phyloP scores from a whole-genome alignment of 2,329 filamentous ascomycete species.

The Tricladium varicosporioides region DNA sequence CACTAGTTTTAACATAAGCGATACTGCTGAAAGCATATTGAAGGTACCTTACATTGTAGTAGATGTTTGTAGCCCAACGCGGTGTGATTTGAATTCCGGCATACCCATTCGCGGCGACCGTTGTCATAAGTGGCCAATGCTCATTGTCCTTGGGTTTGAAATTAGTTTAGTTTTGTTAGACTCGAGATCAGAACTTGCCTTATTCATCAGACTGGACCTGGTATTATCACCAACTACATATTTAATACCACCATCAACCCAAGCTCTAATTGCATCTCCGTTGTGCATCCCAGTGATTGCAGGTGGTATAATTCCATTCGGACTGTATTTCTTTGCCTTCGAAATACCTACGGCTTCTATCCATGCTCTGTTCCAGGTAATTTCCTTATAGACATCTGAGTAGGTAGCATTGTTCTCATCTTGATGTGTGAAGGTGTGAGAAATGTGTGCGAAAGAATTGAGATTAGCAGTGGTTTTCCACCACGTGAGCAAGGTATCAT shows the following conservation, averaged over 20 bases:
- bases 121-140: constrained; percentile 56
- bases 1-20: background rate
- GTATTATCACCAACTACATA: constrained; percentile 63
- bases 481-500: constrained; percentile 44
- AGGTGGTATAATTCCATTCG: constrained; percentile 56
- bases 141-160: constrained; percentile 19
- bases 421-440: constrained; percentile 60
- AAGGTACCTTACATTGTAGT: constrained; percentile 6
- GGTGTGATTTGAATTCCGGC: constrained; percentile 55
- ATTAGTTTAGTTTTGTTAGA: too few species aligned
- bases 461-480: constrained; percentile 47
- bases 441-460: constrained; percentile 54
- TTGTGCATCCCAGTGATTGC: constrained; percentile 65
- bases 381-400: constrained; percentile 53
- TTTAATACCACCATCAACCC: constrained; percentile 56
- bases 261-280: constrained; percentile 56
- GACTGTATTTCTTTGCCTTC: constrained; percentile 45
- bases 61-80: constrained; percentile 43
- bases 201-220: constrained; percentile 50
- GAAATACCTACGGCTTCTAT: constrained; percentile 50
- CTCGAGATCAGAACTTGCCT: constrained; percentile 35
- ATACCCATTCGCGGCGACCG: constrained; percentile 50
- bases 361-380: constrained; percentile 59
- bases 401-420: constrained; percentile 59
- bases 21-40: too few species aligned